These are phyloP conservation scores for Cyclotella atomus DNA, from an alignment of 108 stramenopile species.

Conservation along the genomic window DNA sequence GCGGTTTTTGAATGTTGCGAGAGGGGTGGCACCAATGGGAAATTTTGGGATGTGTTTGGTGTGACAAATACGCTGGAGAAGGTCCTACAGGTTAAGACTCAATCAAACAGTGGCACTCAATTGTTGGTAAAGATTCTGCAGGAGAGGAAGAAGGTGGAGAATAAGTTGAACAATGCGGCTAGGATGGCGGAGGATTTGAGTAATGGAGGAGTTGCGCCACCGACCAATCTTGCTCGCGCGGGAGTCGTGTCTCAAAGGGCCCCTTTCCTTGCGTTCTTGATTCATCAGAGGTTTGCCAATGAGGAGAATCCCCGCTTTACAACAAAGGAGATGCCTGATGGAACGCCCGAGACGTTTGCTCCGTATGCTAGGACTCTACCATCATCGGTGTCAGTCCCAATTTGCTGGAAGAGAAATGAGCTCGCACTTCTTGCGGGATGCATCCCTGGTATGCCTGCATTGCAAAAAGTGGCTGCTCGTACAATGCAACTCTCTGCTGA, in stretches of 20 bases:
- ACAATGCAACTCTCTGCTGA: slow-evolving; percentile 76
- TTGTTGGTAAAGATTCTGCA: slow-evolving; percentile 86
- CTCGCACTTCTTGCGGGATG: slow-evolving; percentile 79
- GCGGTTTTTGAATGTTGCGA: slow-evolving; percentile 79
- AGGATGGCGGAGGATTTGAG: slow-evolving; percentile 11
- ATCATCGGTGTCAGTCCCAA: slow-evolving; percentile 75
- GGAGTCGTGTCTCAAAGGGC: slow-evolving; percentile 42
- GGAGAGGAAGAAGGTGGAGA: slow-evolving; percentile 82
- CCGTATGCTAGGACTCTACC: slow-evolving; percentile 88
- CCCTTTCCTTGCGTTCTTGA: slow-evolving; percentile 54
- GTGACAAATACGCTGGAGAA: slow-evolving; percentile 59
- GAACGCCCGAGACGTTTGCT: slow-evolving; percentile 70
- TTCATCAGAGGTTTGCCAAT: slow-evolving; percentile 86
- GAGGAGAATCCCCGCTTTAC: slow-evolving; percentile 54
- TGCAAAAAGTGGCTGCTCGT: slow-evolving; percentile 78
- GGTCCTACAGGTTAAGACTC: slow-evolving; percentile 55
- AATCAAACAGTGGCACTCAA: slow-evolving; percentile 69
- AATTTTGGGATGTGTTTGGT: slow-evolving; percentile 84
- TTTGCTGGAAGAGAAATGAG: slow-evolving; percentile 90
- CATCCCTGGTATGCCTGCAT: slow-evolving; percentile 69
- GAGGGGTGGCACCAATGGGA: neutral
- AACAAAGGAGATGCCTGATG: slow-evolving; percentile 19
- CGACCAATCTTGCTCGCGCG: slow-evolving; percentile 27
- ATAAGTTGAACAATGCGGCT: slow-evolving; percentile 34
- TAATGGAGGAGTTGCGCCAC: slow-evolving; percentile 4